A percentile compares a stretch with the other conserved stretches of the same genome.
These are phyloP conservation scores for Hyphodiscus sp. DNA, from an alignment of 2,329 filamentous ascomycete species.

Conservation along the genomic window DNA sequence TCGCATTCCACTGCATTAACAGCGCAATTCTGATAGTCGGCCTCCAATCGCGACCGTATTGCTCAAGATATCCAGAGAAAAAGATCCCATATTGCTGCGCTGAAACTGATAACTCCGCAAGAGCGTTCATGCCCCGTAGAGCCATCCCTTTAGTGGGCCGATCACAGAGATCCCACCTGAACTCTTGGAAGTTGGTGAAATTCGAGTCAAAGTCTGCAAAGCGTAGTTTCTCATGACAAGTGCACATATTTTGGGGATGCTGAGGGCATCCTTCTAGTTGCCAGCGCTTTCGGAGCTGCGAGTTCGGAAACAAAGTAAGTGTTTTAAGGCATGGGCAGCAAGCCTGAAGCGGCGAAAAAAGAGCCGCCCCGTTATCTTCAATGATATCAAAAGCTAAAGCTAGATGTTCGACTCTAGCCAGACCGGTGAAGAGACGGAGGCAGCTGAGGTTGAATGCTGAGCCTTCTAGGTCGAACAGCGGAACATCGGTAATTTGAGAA, in stretches of 20 bases:
- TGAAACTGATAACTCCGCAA: constrained; percentile 1
- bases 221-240: neutral
- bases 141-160: constrained; percentile 6
- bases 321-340: constrained; percentile 5
- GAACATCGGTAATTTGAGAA: neutral
- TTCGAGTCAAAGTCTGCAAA: constrained; percentile 14
- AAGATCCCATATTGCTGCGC: constrained; percentile 6
- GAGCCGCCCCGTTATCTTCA: constrained; percentile 6
- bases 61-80: constrained; percentile 5
- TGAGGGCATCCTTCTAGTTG: neutral
- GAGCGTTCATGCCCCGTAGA: neutral
- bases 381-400: constrained; percentile 9
- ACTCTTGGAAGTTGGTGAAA: constrained; percentile 7
- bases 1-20: constrained; percentile 2
- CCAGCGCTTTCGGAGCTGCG: constrained; percentile 2
- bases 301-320: constrained; percentile 8
- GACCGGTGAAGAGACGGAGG: constrained; percentile 4
- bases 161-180: neutral
- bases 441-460: constrained; percentile 2
- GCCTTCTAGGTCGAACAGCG: constrained; percentile 4
- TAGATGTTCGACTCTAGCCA: constrained; percentile 8
- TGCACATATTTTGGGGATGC: neutral
- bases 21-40: constrained; percentile 7
- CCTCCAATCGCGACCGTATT: constrained; percentile 6
- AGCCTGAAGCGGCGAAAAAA: constrained; percentile 8